A percentile compares a stretch with the other conserved stretches of the same genome.
These are phyloP conservation scores for Trichoderma virens DNA, from an alignment of 495 filamentous ascomycete species.

Conservation along the genomic window DNA sequence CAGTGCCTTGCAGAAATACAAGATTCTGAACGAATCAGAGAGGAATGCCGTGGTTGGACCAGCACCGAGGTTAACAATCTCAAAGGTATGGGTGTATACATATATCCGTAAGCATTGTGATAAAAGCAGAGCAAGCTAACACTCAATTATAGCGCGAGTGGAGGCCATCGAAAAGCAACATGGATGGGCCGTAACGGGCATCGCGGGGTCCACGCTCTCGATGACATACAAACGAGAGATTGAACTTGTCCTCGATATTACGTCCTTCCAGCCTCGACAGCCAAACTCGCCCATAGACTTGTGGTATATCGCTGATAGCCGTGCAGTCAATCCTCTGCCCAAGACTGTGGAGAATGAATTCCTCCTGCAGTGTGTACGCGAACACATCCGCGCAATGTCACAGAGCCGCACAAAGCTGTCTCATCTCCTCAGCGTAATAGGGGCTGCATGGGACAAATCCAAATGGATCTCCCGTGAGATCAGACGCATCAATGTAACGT, in stretches of 20 bases:
- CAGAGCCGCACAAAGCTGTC: conserved; percentile 43
- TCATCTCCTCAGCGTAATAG: conserved; percentile 48
- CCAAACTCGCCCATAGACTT: conserved; percentile 36
- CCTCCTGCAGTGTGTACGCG: conserved; percentile 58
- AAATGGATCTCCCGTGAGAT: conserved; percentile 44
- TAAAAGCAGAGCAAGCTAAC: conserved; percentile 12
- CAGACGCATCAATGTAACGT: conserved; percentile 43
- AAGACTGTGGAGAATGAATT: conserved; percentile 53
- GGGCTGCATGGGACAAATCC: conserved; percentile 53
- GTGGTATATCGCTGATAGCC: conserved; percentile 47
- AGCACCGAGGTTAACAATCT: conserved; percentile 64
- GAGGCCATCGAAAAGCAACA: conserved; percentile 57
- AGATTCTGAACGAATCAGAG: conserved; percentile 74
- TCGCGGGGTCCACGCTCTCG: conserved; percentile 52
- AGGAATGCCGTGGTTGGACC: conserved; percentile 86
- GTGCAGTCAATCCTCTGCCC: conserved; percentile 39
- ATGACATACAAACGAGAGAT: conserved; percentile 76
- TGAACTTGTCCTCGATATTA: conserved; percentile 64
- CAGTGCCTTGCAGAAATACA: conserved; percentile 64
- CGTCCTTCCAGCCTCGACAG: conserved; percentile 41
- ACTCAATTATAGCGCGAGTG: conserved; percentile 49
- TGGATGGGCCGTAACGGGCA: conserved; percentile 73
- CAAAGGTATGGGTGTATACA: conserved; percentile 48
- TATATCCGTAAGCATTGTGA: background rate
- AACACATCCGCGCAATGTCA: conserved; percentile 45